These are phyloP conservation scores for Conticribra weissflogii DNA, from an alignment of 108 stramenopile species.

Conservation along the genomic window DNA sequence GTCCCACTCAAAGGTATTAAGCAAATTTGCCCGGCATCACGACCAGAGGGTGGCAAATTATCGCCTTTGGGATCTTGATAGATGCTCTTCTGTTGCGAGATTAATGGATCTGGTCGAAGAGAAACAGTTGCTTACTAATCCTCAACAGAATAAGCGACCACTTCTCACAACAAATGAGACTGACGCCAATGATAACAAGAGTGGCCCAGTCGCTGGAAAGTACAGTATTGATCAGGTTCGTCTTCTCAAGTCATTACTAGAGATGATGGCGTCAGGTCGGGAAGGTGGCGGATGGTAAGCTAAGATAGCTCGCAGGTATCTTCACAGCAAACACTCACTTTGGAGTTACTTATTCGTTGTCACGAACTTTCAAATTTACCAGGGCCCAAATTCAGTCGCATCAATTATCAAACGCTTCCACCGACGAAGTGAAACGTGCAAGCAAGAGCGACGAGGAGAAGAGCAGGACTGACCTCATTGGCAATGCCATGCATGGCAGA, in stretches of 20 bases:
- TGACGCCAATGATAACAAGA: conserved; percentile 10
- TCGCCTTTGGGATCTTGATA: conserved; percentile 63
- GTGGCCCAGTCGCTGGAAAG: conserved; percentile 10
- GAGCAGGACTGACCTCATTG: neutral
- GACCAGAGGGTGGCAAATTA: conserved; percentile 60
- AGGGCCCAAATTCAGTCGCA: neutral
- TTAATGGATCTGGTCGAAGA: conserved; percentile 82
- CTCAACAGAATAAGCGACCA: conserved; percentile 16
- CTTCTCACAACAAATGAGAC: conserved; percentile 3
- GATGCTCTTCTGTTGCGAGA: conserved; percentile 72
- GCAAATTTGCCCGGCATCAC: conserved; percentile 60
- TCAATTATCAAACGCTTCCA: neutral
- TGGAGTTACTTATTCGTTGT: too few species aligned
- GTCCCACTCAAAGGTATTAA: conserved; percentile 52
- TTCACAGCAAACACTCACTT: too few species aligned
- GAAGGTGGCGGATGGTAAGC: conserved; percentile 83
- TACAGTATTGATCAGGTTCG: conserved; percentile 74
- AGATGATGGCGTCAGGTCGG: conserved; percentile 74
- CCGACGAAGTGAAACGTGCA: conserved; percentile 17
- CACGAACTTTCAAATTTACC: neutral
- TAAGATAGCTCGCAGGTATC: too few species aligned
- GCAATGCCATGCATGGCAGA: conserved; percentile 14
- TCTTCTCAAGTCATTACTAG: conserved; percentile 64
- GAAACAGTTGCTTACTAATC: conserved; percentile 60
- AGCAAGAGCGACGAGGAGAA: neutral